These are phyloP conservation scores for peach (Prunus persica) DNA, from an alignment of 306 rosid species.

Conservation along the genomic window Prunus_persica_NCBIv2 NC_034016.1:17855501-17856000, in stretches of 20 bases:
- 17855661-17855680: too few species aligned
- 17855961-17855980: conserved; percentile 23
- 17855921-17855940: conserved; percentile 15
- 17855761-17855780: conserved; percentile 58
- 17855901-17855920: conserved; percentile 32
- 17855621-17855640: too few species aligned
- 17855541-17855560: too few species aligned
- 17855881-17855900: conserved; percentile 44
- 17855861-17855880: conserved; percentile 47
- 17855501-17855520: too few species aligned
- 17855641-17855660: too few species aligned
- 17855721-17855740: too few species aligned
- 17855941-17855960: conserved; percentile 20
- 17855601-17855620: too few species aligned
- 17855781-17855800: conserved; percentile 25
- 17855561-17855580: too few species aligned
- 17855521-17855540: too few species aligned
- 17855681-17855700: too few species aligned
- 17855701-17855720: too few species aligned
- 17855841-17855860: conserved; percentile 22
- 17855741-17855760: conserved; percentile 62
- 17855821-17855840: conserved; percentile 21
- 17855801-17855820: conserved; percentile 24
- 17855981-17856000: conserved; percentile 9
- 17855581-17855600: too few species aligned